Evolutionary conservation across 208 protist genomes (phyloP).

Genomic region (Acanthamoeba culbertsoni): DNA sequence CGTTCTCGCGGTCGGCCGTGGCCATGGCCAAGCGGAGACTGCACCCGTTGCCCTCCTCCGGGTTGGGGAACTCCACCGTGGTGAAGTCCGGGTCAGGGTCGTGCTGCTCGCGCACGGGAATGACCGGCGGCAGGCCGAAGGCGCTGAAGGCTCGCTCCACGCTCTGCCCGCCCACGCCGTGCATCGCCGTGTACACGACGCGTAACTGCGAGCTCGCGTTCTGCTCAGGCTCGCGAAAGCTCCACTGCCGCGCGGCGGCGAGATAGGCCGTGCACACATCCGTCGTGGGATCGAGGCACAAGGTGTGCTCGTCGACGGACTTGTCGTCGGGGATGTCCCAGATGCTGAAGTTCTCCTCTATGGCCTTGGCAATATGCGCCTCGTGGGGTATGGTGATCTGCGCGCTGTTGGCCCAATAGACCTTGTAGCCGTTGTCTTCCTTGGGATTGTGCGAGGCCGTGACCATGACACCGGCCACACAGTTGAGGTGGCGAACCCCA

Average conservation of each 20-base stretch:
- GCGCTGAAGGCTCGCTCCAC: constrained; percentile 80
- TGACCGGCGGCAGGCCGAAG: constrained; percentile 79
- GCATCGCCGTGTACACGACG: constrained; percentile 87
- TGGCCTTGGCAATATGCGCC: constrained; percentile 87
- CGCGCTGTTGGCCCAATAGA: constrained; percentile 95
- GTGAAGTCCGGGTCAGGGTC: constrained; percentile 96
- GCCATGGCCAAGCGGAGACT: constrained; percentile 87
- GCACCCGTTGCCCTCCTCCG: constrained; percentile 94
- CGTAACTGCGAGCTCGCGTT: constrained; percentile 19
- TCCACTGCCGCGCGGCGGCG: background rate
- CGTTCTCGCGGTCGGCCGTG: constrained; percentile 80
- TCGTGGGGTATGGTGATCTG: constrained; percentile 93
- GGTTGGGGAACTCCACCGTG: constrained; percentile 96
- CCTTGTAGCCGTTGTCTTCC: constrained; percentile 98
- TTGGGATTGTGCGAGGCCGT: constrained; percentile 99
- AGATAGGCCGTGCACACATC: background rate
- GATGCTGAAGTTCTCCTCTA: constrained; percentile 88
- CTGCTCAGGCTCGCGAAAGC: background rate
- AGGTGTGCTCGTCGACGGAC: constrained; percentile 6
- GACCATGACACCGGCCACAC: constrained; percentile 93
- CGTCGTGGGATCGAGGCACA: background rate
- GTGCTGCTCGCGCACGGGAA: constrained; percentile 81
- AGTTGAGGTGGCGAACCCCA: constrained; percentile 66
- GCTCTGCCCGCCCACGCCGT: constrained; percentile 93
- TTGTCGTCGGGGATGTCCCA: constrained; percentile 65